Conservation (phyloP, 2,329 filamentous ascomycete species). For the Metarhizium brunneum region DNA sequence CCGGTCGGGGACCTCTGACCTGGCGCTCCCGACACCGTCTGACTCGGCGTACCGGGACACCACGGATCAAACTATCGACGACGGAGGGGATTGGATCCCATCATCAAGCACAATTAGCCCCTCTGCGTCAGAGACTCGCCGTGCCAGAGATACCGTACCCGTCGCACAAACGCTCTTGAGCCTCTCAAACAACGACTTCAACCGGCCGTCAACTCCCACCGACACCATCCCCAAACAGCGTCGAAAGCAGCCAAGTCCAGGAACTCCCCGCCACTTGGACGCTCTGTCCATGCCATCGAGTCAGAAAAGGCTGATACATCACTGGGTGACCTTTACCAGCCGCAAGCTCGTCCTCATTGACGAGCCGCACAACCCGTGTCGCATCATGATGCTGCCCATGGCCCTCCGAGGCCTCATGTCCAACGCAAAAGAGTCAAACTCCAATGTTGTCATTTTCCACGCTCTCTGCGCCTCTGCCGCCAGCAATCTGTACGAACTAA, state of each 20-base stretch:
- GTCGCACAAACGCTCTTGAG: neutral
- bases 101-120: neutral
- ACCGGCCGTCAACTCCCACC: neutral
- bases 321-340: conserved; percentile 18
- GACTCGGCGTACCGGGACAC: neutral
- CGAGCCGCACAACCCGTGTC: conserved; percentile 15
- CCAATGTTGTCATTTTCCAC: conserved; percentile 15
- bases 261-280: conserved; percentile 11
- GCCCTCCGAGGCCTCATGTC: conserved; percentile 13
- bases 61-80: neutral
- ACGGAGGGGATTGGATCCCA: neutral
- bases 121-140: neutral
- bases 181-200: neutral
- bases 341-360: conserved; percentile 15
- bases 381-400: conserved; percentile 17
- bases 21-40: neutral
- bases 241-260: neutral
- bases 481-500: conserved; percentile 30
- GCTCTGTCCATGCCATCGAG: conserved; percentile 7
- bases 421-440: conserved; percentile 9
- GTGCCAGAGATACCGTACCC: neutral
- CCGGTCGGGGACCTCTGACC: neutral
- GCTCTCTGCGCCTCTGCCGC: conserved; percentile 28
- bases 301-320: conserved; percentile 16
- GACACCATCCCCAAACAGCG: neutral